A percentile compares a stretch with the other conserved stretches of the same genome.
These are phyloP conservation scores for Pseudovirgaria hyperparasitica DNA, from an alignment of 2,329 filamentous ascomycete species.

Conservation along the genomic window DNA sequence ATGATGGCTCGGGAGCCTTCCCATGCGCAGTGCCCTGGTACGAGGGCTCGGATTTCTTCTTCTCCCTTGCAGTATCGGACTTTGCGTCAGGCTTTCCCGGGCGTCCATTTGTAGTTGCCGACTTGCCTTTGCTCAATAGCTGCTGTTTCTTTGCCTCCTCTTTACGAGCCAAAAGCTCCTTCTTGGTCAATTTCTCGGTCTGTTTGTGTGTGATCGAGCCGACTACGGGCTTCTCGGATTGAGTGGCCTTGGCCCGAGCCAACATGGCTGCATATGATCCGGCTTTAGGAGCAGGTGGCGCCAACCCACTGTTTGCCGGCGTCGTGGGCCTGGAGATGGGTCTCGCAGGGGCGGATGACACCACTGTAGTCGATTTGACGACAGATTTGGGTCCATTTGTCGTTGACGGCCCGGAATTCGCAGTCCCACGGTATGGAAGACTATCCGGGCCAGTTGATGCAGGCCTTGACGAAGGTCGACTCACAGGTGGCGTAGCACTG, in stretches of 20 bases:
- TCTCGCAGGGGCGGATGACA: slow-evolving; percentile 11
- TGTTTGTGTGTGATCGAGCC: slow-evolving; percentile 66
- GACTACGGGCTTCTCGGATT: slow-evolving; percentile 33
- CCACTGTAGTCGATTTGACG: slow-evolving; percentile 7
- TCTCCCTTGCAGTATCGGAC: slow-evolving; percentile 15
- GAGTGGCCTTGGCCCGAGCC: slow-evolving; percentile 53
- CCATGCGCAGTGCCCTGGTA: slow-evolving; percentile 27
- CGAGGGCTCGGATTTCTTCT: slow-evolving; percentile 22
- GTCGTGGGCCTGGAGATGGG: background rate
- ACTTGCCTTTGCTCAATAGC: slow-evolving; percentile 18
- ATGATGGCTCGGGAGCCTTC: too few relatives aligned
- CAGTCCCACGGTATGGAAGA: slow-evolving; percentile 26
- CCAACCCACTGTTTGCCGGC: too few relatives aligned
- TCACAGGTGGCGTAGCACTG: too few relatives aligned
- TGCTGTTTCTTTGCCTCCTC: slow-evolving; percentile 29
- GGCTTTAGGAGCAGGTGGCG: slow-evolving; percentile 47
- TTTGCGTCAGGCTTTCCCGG: slow-evolving; percentile 11
- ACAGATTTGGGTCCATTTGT: slow-evolving; percentile 7
- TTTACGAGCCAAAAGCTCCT: slow-evolving; percentile 37
- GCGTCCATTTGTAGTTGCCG: slow-evolving; percentile 9
- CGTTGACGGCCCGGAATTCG: slow-evolving; percentile 8
- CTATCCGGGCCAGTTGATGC: too few relatives aligned
- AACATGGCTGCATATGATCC: slow-evolving; percentile 65
- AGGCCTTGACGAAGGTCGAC: too few relatives aligned
- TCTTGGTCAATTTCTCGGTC: slow-evolving; percentile 49